Evolutionary conservation across 2,329 filamentous ascomycete species (phyloP).

Genomic region (Fusarium sp.): DNA sequence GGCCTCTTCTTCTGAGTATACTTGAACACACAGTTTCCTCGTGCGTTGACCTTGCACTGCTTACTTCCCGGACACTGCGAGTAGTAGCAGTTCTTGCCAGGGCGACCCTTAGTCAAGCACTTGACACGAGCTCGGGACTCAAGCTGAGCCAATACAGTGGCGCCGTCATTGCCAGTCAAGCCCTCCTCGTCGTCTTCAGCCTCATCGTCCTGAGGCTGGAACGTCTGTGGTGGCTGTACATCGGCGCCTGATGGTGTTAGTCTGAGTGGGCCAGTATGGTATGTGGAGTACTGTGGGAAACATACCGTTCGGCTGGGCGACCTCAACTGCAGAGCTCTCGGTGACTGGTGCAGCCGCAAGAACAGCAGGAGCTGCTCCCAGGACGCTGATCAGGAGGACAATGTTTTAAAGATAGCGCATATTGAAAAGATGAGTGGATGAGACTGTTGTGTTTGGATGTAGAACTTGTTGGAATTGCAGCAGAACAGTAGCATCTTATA

Average conservation of each 20-base stretch:
- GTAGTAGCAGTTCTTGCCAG: neutral
- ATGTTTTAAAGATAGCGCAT: neutral
- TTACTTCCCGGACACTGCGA: neutral
- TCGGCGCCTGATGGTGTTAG: neutral
- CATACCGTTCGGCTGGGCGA: neutral
- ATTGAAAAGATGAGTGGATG: neutral
- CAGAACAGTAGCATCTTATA: neutral
- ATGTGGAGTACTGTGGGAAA: too few species aligned
- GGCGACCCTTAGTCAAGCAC: neutral
- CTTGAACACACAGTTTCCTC: neutral
- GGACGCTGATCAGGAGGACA: neutral
- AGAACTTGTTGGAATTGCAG: fast-evolving
- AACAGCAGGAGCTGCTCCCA: neutral
- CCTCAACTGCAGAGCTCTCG: neutral
- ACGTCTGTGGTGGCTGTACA: neutral
- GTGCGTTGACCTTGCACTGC: neutral
- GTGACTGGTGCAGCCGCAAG: neutral
- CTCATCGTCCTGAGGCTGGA: neutral
- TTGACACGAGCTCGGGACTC: neutral
- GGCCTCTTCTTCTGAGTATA: neutral
- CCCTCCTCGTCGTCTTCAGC: neutral
- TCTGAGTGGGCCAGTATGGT: too few species aligned
- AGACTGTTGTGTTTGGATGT: neutral
- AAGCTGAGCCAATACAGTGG: neutral
- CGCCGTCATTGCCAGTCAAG: neutral